Evolutionary conservation across 1,284 basidiomycete species (phyloP), one percentile per base, ranked within the genome.

Genomic region (Fomes fomentarius): DNA sequence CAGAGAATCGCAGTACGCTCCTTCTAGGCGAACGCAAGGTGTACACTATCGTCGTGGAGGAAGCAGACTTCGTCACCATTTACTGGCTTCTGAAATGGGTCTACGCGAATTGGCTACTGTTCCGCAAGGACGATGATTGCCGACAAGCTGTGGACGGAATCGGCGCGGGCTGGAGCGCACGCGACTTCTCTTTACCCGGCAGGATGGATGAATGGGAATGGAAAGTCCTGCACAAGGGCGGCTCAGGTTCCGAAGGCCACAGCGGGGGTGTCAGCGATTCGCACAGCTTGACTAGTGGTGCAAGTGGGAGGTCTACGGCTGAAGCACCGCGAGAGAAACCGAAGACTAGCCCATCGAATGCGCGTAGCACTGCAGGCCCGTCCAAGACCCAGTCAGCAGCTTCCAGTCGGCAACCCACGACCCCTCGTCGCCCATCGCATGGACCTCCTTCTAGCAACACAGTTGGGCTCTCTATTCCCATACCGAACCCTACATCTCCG

Each of bases 81-180:
- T 93, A 92, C 67, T 93, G 91, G 91, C 72, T 94, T 47, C 71
- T 94, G 48, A 90, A 90, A 61, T 93, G 83, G 71, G 83, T 91
- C 34, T 94, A 93, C 65, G 86, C 87, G 2, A 89, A 92, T 64
- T 88, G 84, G 85, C 69, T 87, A 4, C 70, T 82, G 25, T 85
- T 84, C 71, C 79, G 80, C 48, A 83, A 87, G 50, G 72, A 85
- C 35, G 85, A 87, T 59, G 85, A 88, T 57, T 82, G 85, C 10
- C 76, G 86, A 21, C 69, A 74, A 22, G 85, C 83, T 14, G 80
- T 87, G 31, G 81, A 85, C 57, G 81, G 83, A 11, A 75, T 85
- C 37, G 83, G 81, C 17, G 77, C 76, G 22, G 83, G 81, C 21
- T 87, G 85, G 84, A 86, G 80, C 62, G 80, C 78, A 9, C 79